These are phyloP conservation scores for Rhipidocladum racemiflorum DNA, from an alignment of 176 grass and related monocot genomes.

Conservation along the genomic window DNA sequence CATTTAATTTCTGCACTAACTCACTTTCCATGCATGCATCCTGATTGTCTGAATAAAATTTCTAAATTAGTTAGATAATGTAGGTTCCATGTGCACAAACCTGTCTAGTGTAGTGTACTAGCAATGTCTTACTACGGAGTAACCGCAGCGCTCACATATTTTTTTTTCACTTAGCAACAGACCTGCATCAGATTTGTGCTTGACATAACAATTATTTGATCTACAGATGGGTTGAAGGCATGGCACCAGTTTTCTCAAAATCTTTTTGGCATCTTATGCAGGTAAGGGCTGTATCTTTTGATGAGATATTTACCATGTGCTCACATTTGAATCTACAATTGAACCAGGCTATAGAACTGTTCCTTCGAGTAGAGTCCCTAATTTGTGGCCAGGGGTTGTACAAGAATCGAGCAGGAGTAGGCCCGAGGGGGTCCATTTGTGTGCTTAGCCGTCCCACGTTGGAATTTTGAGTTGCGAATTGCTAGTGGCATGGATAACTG, in stretches of 20 bases:
- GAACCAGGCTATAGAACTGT: background rate
- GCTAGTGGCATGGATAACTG: background rate
- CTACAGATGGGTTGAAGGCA: conserved; percentile 85
- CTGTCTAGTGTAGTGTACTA: background rate
- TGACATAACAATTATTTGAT: conserved; percentile 29
- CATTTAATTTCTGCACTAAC: background rate
- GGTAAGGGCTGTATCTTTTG: conserved; percentile 30
- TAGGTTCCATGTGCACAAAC: background rate
- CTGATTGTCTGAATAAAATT: background rate
- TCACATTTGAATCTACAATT: background rate
- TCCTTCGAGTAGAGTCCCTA: background rate
- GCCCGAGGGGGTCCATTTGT: background rate
- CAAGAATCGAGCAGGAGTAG: background rate
- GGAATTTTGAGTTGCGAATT: background rate
- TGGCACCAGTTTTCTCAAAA: conserved; percentile 86
- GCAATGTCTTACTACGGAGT: background rate
- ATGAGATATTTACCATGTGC: conserved; percentile 15
- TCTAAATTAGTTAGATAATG: background rate
- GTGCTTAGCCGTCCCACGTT: conserved; percentile 1
- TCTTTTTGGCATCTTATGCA: conserved; percentile 95
- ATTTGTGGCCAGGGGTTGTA: background rate
- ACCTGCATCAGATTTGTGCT: conserved; percentile 3
- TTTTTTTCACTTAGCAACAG: background rate
- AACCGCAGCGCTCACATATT: background rate
- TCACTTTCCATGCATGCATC: background rate